Percentiles rank a stretch among this genome's conserved stretches.
Conservation (phyloP, 208 protist species). For the Acanthamoeba castellanii region DNA sequence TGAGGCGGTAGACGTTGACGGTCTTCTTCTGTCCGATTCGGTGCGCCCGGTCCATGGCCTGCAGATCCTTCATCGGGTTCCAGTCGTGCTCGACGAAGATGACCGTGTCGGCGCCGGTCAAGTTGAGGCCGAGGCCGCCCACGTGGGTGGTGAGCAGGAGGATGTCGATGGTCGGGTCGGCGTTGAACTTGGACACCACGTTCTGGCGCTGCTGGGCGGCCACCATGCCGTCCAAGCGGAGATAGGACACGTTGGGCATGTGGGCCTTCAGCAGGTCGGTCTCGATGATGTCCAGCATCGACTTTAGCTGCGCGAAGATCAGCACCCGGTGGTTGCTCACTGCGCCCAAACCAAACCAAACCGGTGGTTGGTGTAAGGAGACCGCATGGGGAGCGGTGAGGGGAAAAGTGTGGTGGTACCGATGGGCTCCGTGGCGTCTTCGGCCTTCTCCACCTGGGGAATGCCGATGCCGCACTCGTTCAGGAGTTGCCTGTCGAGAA, state of each 20-base stretch:
- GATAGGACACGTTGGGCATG: constrained; percentile 93
- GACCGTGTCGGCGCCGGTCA: constrained; percentile 99
- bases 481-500: constrained; percentile 85
- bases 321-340: constrained; percentile 85
- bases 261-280: constrained; percentile 92
- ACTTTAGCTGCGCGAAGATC: constrained; percentile 99
- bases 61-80: constrained; percentile 99
- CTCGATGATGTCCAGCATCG: constrained; percentile 98
- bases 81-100: constrained; percentile 99
- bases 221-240: constrained; percentile 96
- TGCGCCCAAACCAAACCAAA: neutral
- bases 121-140: constrained; percentile 98
- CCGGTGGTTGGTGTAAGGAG: no score
- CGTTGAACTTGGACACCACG: constrained; percentile 96
- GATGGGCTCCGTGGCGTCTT: neutral
- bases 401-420: neutral
- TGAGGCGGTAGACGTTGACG: constrained; percentile 97
- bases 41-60: constrained; percentile 98
- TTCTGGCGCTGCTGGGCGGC: constrained; percentile 93
- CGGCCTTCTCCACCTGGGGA: neutral
- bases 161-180: constrained; percentile 94
- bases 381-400: neutral
- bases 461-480: constrained; percentile 90
- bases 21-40: constrained; percentile 98
- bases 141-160: constrained; percentile 98